These are phyloP conservation scores for Phytophthora agathidicida DNA, from an alignment of 352 stramenopile species.

Conservation along the genomic window DNA sequence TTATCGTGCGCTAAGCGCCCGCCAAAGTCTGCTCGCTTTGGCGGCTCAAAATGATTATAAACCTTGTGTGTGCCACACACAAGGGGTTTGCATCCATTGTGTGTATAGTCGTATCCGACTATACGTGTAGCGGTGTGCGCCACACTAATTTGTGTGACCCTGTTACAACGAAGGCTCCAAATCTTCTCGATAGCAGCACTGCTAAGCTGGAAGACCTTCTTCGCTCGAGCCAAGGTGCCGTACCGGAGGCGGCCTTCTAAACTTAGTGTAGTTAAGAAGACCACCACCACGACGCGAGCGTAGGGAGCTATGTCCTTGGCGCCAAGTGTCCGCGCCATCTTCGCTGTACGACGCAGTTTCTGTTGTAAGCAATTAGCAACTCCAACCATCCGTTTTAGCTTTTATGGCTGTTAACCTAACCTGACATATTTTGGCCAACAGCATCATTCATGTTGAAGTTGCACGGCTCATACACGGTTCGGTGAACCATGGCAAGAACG, in stretches of 20 bases:
- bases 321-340: not conserved
- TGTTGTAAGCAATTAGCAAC: not conserved
- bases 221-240: not conserved
- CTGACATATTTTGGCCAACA: not conserved
- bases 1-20: too few relatives aligned
- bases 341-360: not conserved
- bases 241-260: conserved; percentile 2
- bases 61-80: too few relatives aligned
- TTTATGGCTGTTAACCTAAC: not conserved
- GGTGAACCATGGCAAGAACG: too few relatives aligned
- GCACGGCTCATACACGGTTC: too few relatives aligned
- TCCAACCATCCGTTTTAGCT: not conserved
- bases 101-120: too few relatives aligned
- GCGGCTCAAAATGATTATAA: too few relatives aligned
- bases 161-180: not conserved
- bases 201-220: not conserved
- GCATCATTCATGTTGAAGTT: too few relatives aligned
- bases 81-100: too few relatives aligned
- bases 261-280: conserved; percentile 1
- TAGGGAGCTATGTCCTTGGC: not conserved
- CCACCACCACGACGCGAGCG: conserved; percentile 2
- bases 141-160: too few relatives aligned
- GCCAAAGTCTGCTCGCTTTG: too few relatives aligned
- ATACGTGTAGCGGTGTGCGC: too few relatives aligned
- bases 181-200: not conserved